Base-by-base conservation (phyloP, 129 eudicot genomes). In the Mikania micrantha region DNA sequence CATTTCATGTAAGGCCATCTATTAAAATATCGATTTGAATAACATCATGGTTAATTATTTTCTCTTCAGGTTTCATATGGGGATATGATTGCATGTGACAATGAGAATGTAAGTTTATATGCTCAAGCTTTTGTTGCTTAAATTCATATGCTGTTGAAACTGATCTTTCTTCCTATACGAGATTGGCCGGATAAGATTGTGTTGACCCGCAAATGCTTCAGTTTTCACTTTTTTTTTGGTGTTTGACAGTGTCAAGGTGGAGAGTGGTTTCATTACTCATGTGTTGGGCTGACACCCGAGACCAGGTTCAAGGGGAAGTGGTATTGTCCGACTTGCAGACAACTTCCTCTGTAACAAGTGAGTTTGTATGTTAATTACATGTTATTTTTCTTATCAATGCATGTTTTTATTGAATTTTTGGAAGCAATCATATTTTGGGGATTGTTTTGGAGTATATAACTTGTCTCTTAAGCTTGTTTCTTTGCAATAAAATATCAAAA, bases 81-180 rank as follows among this genome's bases (percentile, higher is more conserved):
- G 44, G 99, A 93, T 85, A 93, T 93, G 99, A 89, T 93, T 72
- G 99, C 99, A 16, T 93, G 99, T 70, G 99, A 93, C 77, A 93
- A 93, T 74, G 99, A 93, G 71, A 82, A 81, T 64, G 98, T 88
- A 77, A 78, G 84, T 76, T 72, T 9, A 59, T 52, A 60, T 70
- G 49, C 58, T 54, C 36, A 9, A 44, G 9, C 42, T 27, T 44
- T 27, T 32, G 12, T 44, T 42, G 1, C 27, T 44, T 42, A 5
- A 41, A 5, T 25, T 54, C 60, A 27, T 56, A 25, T 54, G 61
- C 36, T 54, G 36, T 54, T 54, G 36, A 54, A 27, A 9, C 12
- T 54, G 35, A 25, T 27, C 34, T 13, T 12, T 54, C 12, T 54
- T 25, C 35, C 0, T 52, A 52, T 22, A 16, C 22, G 16, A 52